Conservation (phyloP, 139 green algal species). For the Zygnema cylindricum region DNA sequence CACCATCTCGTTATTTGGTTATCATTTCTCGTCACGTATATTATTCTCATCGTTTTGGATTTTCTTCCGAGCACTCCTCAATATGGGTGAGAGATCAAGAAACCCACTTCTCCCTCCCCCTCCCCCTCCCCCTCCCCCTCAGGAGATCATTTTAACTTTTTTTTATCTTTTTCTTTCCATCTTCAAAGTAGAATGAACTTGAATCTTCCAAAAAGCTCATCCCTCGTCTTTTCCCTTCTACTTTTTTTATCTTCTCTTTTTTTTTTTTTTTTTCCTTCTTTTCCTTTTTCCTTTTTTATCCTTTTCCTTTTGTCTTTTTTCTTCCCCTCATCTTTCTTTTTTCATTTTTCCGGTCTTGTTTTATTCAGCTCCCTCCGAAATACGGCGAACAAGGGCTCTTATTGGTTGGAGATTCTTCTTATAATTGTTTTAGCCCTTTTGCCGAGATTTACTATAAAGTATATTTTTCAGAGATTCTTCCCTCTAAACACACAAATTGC, state of each 20-base stretch:
- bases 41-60: constrained; percentile 61
- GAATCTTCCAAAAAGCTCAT: no score
- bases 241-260: neutral
- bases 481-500: constrained; percentile 44
- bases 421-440: constrained; percentile 44
- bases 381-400: neutral
- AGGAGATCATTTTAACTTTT: neutral
- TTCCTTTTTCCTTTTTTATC: neutral
- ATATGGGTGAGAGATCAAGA: constrained; percentile 40
- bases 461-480: neutral
- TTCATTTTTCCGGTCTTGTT: neutral
- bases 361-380: constrained; percentile 30
- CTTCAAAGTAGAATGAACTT: neutral
- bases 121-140: neutral
- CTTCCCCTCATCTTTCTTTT: constrained; percentile 6
- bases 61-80: constrained; percentile 27
- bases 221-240: no score
- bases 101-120: neutral
- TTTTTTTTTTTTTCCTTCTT: neutral
- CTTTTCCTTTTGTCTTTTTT: neutral
- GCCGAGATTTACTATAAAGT: constrained; percentile 57
- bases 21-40: constrained; percentile 59
- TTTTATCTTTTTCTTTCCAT: neutral
- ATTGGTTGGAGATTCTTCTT: constrained; percentile 58
- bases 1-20: constrained; percentile 56